Conservation (phyloP, 2,329 filamentous ascomycete genomes). For the Monosporascus sp. region DNA sequence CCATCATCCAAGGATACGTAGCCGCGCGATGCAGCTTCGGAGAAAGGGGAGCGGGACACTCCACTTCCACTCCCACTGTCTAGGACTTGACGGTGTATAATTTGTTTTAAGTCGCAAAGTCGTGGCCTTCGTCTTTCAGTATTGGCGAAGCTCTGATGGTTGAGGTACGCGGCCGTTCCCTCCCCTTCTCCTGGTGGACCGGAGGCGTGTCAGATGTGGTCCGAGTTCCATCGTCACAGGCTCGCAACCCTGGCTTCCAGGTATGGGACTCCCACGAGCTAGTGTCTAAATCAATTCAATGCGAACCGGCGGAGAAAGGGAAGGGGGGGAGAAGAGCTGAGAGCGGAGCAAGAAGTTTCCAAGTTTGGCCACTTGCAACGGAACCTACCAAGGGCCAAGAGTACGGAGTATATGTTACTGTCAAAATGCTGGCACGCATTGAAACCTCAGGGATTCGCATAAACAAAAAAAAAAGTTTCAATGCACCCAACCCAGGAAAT, state of each 20-base stretch:
- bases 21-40: neutral
- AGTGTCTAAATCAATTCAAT: neutral
- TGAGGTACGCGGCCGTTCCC: neutral
- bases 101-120: neutral
- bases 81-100: neutral
- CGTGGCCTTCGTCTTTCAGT: no score
- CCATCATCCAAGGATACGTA: neutral
- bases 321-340: neutral
- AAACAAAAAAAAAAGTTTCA: constrained; percentile 41
- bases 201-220: neutral
- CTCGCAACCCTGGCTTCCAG: neutral
- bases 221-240: neutral
- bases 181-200: neutral
- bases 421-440: neutral
- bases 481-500: constrained; percentile 36
- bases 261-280: neutral
- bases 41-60: no score
- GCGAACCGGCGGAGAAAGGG: neutral
- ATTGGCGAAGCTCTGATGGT: neutral
- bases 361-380: neutral
- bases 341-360: neutral
- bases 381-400: no score
- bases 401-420: no score
- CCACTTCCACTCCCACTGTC: no score
- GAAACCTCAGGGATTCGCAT: constrained; percentile 32